A percentile compares a stretch with the other conserved stretches of the same genome.
Conservation (phyloP, 2,329 filamentous ascomycete genomes). For the Ophiostoma tasmaniense region DNA sequence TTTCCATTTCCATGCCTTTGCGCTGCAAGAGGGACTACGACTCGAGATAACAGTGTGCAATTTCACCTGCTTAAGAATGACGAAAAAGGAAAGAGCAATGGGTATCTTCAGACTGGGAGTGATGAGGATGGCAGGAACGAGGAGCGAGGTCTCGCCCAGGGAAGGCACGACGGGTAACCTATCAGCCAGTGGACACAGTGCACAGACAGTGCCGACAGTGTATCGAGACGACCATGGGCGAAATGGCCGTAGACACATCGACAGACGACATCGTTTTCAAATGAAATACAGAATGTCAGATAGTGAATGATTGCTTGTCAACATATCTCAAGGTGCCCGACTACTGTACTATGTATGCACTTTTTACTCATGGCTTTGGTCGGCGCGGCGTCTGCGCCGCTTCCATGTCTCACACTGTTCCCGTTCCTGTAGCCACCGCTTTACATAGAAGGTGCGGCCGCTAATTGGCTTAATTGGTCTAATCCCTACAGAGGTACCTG, state of each 20-base stretch:
- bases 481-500: background rate
- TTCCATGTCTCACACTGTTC: background rate
- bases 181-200: background rate
- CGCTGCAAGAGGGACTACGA: background rate
- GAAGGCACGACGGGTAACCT: background rate
- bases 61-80: background rate
- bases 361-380: background rate
- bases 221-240: background rate
- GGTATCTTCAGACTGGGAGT: background rate
- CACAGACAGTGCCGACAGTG: background rate
- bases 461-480: conserved; percentile 15
- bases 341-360: background rate
- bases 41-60: background rate
- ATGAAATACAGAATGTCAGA: no score
- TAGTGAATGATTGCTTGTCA: no score
- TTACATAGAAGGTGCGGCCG: background rate
- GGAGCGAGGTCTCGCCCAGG: background rate
- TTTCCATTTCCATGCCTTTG: background rate
- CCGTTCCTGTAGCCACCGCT: background rate
- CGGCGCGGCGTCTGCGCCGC: background rate
- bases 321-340: background rate
- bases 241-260: no score
- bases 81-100: background rate
- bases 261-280: no score
- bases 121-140: background rate